Evolutionary conservation across 1,139 yeast genomes (phyloP).

Genomic region (Spencermartinsiella ligniputridi): DNA sequence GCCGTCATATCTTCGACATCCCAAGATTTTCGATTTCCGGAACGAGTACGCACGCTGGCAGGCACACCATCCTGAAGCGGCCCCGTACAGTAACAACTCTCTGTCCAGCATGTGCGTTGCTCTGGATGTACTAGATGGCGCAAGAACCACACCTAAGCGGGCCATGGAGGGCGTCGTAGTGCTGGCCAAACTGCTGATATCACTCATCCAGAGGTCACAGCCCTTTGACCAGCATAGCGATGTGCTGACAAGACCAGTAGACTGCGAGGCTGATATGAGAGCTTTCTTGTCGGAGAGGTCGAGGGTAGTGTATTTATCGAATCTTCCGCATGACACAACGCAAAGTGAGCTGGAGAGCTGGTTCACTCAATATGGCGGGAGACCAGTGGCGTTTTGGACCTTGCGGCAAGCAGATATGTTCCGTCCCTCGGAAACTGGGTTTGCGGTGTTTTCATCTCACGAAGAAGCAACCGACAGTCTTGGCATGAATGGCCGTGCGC

Average conservation of each 20-base stretch:
- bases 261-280: slow-evolving; percentile 63
- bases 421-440: slow-evolving; percentile 59
- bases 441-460: slow-evolving; percentile 78
- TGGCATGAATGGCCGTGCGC: slow-evolving; percentile 70
- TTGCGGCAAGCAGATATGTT: slow-evolving; percentile 54
- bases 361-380: slow-evolving; percentile 82
- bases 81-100: slow-evolving; percentile 48
- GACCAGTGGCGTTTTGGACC: slow-evolving; percentile 90
- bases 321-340: slow-evolving; percentile 79
- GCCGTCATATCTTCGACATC: slow-evolving; percentile 72
- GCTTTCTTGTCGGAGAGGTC: slow-evolving; percentile 70
- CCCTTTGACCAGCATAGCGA: slow-evolving; percentile 50
- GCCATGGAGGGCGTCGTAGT: slow-evolving; percentile 38
- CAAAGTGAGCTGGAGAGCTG: slow-evolving; percentile 88
- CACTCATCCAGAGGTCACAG: slow-evolving; percentile 49
- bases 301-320: slow-evolving; percentile 70
- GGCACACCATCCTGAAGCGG: slow-evolving; percentile 56
- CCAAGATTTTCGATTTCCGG: slow-evolving; percentile 70
- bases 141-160: slow-evolving; percentile 5
- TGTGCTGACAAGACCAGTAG: slow-evolving; percentile 70
- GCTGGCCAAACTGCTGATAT: slow-evolving; percentile 40
- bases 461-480: slow-evolving; percentile 81
- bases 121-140: slow-evolving; percentile 42
- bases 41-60: slow-evolving; percentile 74
- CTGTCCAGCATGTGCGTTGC: slow-evolving; percentile 54